Percentiles rank a stretch among this genome's conserved stretches.
Evolutionary conservation across 2,329 filamentous ascomycete species (phyloP).

Genomic region (Pseudogymnoascus sp.): DNA sequence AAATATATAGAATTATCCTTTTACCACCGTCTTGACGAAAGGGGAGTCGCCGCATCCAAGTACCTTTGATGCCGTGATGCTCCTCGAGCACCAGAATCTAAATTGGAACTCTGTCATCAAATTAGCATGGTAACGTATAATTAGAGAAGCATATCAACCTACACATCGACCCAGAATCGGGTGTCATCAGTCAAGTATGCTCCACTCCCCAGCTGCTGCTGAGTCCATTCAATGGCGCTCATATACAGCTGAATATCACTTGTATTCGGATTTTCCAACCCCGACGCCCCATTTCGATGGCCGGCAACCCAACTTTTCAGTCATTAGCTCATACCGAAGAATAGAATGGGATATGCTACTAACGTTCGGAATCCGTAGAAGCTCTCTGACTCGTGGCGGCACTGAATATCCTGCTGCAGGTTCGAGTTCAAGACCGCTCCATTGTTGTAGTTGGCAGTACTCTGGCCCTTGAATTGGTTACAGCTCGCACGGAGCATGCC

Average conservation of each 20-base stretch:
- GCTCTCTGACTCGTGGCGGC: background rate
- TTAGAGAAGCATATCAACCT: background rate
- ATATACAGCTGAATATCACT: background rate
- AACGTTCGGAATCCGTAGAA: background rate
- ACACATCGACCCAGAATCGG: background rate
- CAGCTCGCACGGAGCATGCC: background rate
- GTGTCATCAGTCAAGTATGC: background rate
- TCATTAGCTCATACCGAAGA: background rate
- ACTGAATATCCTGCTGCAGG: background rate
- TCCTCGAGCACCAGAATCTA: background rate
- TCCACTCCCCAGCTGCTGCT: background rate
- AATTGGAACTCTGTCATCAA: background rate
- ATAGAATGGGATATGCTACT: background rate
- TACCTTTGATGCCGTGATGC: no score
- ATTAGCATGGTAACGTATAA: background rate
- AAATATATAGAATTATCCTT: background rate
- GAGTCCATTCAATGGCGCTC: background rate
- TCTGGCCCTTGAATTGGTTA: background rate
- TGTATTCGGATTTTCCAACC: background rate
- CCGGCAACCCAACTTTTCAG: background rate
- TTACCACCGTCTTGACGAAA: no score
- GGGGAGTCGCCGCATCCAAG: no score
- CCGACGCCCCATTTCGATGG: background rate
- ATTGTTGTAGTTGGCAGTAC: background rate
- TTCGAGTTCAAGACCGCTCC: background rate